Base-by-base conservation (phyloP, 1,284 basidiomycete genomes). In the Malassezia nana region DNA sequence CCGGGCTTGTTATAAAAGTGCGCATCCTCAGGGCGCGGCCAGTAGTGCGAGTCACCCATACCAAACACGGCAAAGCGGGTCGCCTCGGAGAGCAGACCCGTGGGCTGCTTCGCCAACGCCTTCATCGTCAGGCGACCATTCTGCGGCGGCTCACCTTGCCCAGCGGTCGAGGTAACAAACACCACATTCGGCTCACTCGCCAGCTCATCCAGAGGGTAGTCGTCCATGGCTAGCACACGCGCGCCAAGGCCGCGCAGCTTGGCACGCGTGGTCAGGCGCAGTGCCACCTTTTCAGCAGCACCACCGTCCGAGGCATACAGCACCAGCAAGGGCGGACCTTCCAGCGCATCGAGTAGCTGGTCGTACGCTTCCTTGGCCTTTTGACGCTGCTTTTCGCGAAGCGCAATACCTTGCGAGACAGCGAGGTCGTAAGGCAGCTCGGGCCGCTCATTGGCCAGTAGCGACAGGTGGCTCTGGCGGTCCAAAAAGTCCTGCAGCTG, bases 31-130 rank as follows among this genome's bases (percentile, higher is more conserved):
- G 88, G 81, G 45, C 94, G 83, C 16, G 94, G 94, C 92, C 92
- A 99, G 78, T 99, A 99, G 77, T 95, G 91, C 73, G 86, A 91
- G 77, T 99, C 92, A 62, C 92, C 92, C 84, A 99, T 86, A 48
- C 80, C 91, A 66, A 98, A 95, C 52, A 98, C 89, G 53, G 84
- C 77, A 47, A 58, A 72, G 55, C 65, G 64, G 53, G 63, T 46
- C 33, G 63, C 55, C 46, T 64, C 67, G 38, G 55, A 57, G 1
- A 66, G 28, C 6, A 55, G 26, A 25, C 52, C 50, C 16, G 33
- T 42, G 15, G 56, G 30, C 49, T 79, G 79, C 28, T 84, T 81
- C 44, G 83, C 83, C 43, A 69, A 85, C 2, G 86, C 81, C 78
- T 94, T 98, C 80, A 85, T 85, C 73, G 91, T 84, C 55, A 83